Base-by-base conservation (phyloP, 495 filamentous ascomycete genomes). In the Niebla homalea region DNA sequence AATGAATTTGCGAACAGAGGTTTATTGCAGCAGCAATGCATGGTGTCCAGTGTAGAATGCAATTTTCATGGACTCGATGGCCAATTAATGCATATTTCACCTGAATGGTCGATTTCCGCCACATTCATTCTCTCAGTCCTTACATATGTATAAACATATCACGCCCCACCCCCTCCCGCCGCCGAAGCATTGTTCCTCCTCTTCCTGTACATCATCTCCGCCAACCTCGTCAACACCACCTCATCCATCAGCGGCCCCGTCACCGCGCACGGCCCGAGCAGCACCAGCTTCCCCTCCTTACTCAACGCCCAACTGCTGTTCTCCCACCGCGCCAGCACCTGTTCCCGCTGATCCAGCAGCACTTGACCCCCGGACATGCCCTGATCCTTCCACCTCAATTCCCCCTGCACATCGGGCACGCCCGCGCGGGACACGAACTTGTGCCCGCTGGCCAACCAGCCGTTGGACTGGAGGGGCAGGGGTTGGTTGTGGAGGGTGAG, bases 211-310 rank as follows among this genome's bases (percentile, higher is more conserved):
- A 57, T 50, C 19, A 59, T 42, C 46, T 61, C 59, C 4, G 53
- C 61, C 44, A 56, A 46, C 39, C 59, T 55, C 39, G 52, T 58
- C 35, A 60, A 25, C 7, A 58, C 49, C 12, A 64, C 55, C 38
- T 61, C 53, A 15, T 62, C 61, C 32, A 52, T 23, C 37, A 41
- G 19, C 15, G 20, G 22, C 19, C 46, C 54, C 20, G 29, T 37
- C 18, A 57, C 51, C 6, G 22, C 25, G 29, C 29, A 11, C 18
- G 35, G n/a, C 16, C 14, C 26, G 2, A 11, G 29, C 25, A 40
- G n/a, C 15, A 43, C 20, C 12, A 55, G 21, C 16, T 47, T 53
- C 18, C 54, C 50, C 36, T 43, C n/a, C 20, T 49, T 59, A 10
- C 22, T 37, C 44, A 48, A 22, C n/a, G 45, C 36, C 32, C 19